Evolutionary conservation across 108 stramenopile species (phyloP), one percentile per base, ranked within the genome.

Genomic region (Thalassiosira profunda): DNA sequence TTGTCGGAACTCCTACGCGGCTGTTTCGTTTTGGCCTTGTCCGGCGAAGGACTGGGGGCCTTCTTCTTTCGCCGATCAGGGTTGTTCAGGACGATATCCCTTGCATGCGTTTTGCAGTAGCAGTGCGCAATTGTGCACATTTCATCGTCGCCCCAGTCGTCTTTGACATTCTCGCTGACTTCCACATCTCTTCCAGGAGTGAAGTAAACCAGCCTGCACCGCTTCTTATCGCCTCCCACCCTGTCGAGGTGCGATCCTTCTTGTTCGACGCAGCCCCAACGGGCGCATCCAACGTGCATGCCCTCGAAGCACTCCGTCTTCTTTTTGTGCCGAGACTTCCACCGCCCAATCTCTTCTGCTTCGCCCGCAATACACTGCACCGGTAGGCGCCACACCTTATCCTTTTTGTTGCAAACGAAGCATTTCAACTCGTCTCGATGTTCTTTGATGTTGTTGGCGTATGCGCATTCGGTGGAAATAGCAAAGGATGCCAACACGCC

Each of bases 281-380:
- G 38, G 0, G 61, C 52, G 21, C 71, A 72, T 15, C 71, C 71
- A 11, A 72, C 71, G 47, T 72, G 71, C 51, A 72, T 58, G 35
- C 57, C 71, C 12, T 37, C 17, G 28, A 42, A 46, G 23, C 69
- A 70, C 25, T 46, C 37, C 1, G 18, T 17, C 21, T 6, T 52
- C 36, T 71, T 49, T 10, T 43, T 46, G 36, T 75, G 67, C n/a
- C 68, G 45, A 29, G 44, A 62, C 18, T 29, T 40, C 33, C 67
- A 71, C 21, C 69, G 58, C 38, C n/a, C 8, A 11, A 68, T 54
- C 28, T 72, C 78, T 14, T 65, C 30, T 5, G 1, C 25, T 54
- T 73, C 67, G 14, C 48, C 49, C 1, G 78, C 78, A 25, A 12
- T 52, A 34, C 78, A 79, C 56, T 79, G 78, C 2, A 79, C 31